phyloP scores from a whole-genome alignment of 2,329 filamentous ascomycete genomes.

The Ploettnerulaceae sp. region DNA sequence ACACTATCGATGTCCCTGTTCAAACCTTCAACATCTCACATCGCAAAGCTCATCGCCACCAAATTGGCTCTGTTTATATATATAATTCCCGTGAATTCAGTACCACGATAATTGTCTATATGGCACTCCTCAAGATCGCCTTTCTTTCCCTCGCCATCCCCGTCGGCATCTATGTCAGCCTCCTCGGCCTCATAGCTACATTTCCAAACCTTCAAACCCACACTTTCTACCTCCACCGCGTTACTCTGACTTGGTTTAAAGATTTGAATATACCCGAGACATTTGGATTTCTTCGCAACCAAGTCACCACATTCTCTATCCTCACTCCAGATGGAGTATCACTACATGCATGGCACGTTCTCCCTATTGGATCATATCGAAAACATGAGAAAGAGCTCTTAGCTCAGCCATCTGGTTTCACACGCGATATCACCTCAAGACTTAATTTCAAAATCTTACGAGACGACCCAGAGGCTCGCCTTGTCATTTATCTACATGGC shows the following conservation, averaged over 20 bases:
- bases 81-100: too few relatives aligned
- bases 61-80: too few relatives aligned
- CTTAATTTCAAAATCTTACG: slow-evolving; percentile 54
- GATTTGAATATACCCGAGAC: slow-evolving; percentile 70
- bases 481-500: slow-evolving; percentile 47
- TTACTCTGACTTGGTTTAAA: slow-evolving; percentile 67
- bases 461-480: slow-evolving; percentile 55
- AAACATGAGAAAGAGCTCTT: slow-evolving; percentile 61
- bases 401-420: slow-evolving; percentile 34
- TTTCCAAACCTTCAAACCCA: slow-evolving; percentile 46
- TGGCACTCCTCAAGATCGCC: too few relatives aligned
- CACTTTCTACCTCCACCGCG: slow-evolving; percentile 72
- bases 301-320: slow-evolving; percentile 79
- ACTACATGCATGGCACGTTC: slow-evolving; percentile 83
- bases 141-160: too few relatives aligned
- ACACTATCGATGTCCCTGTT: too few relatives aligned
- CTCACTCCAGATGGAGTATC: slow-evolving; percentile 66
- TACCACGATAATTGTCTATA: too few relatives aligned
- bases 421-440: slow-evolving; percentile 13
- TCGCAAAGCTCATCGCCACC: too few relatives aligned
- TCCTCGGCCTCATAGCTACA: slow-evolving; percentile 43
- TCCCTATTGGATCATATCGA: slow-evolving; percentile 71
- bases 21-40: too few relatives aligned
- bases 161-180: slow-evolving; percentile 39
- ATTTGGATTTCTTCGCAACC: slow-evolving; percentile 71